Base-by-base conservation (phyloP, 1,284 basidiomycete species). In the Inonotus hispidus region DNA sequence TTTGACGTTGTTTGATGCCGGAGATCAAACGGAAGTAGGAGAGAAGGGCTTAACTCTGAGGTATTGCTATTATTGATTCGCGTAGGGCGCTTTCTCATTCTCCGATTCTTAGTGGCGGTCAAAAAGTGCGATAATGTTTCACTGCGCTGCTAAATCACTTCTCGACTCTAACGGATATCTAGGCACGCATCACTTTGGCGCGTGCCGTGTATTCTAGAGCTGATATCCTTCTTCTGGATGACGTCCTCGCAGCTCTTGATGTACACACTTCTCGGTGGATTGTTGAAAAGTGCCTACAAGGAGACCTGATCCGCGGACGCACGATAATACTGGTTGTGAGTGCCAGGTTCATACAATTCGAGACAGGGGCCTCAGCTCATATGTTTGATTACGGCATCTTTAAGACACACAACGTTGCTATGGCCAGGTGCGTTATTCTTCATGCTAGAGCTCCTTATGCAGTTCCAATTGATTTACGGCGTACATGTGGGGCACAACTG, bases 211-310 rank as follows among this genome's bases (percentile, higher is more conserved):
- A 90, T 69, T 84, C 84, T 29, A 70, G 71, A 11, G 82, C 87
- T 0, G 73, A 81, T 13, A 80, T 88, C 47, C 69, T 92, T 6
- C 75, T 92, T 2, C 74, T 85, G 43, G 83, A 84, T 69, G 88
- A 90, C 69, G 81, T 88, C 25, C 60, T 62, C 39, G 66, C 74
- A 27, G 73, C 73, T 2, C 65, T 76, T 41, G 74, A 77, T 67
- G 80, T 84, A 4, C 82, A 88, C 64, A 93, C 90, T 0, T 79
- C 88, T 0, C 82, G 82, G 65, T 91, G 83, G 82, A 86, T 93
- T 61, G 82, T 92, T 11, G 83, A 91, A 19, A 82, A 90, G 56
- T 87, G 89, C 66, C 82, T 93, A 71, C 72, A 74, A 47, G 87
- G 90, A 3, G 83, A 88, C 63, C 75, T 93, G 6, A 73, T 93